Evolutionary conservation across 306 rosid species (phyloP), one percentile per base, ranked within the genome.

Genomic region (Acmispon strigosus): DNA sequence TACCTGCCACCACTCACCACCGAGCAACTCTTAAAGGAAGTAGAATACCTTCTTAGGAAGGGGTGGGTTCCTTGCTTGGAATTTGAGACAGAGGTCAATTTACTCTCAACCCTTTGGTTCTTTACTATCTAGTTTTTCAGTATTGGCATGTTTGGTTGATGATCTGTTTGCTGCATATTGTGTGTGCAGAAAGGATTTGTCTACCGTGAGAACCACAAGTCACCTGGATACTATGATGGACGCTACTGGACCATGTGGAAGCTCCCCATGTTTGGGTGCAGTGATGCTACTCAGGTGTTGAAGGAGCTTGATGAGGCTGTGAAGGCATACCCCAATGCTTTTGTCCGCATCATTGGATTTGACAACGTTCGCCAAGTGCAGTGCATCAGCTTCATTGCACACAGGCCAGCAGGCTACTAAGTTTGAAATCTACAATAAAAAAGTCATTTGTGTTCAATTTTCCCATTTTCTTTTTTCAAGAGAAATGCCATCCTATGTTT

Each of bases 231-330:
- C 88, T 91, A 91, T 51, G 96, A 89, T 19, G 93, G 97, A 7
- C 66, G 97, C 0, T 82, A 75, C 85, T 89, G 97, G 96, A 84
- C 88, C 13, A 91, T 91, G 96, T 89, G 96, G 91, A 91, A 91
- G 89, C 77, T 91, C 8, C 97, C 97, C 2, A 75, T 89, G 93
- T 91, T 70, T 53, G 98, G 96, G 0, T 85, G 90, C 93, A 88
- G 78, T 0, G 96, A 90, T 14, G 0, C 93, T 0, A 0, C 76
- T 7, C 96, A 90, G 67, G 96, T 90, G 32, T 0, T 79, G 55
- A 37, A 8, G 11, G 90, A 92, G 82, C 50, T 86, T 0, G 74
- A 82, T 8, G 96, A 90, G 67, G 22, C 12, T 64, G 69, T 51
- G 48, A 79, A 70, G 62, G 20, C 7, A 1, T 75, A 88, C 82